A percentile compares a stretch with the other conserved stretches of the same genome.
phyloP scores from a whole-genome alignment of 495 filamentous ascomycete genomes.

The Penicillium herquei region DNA sequence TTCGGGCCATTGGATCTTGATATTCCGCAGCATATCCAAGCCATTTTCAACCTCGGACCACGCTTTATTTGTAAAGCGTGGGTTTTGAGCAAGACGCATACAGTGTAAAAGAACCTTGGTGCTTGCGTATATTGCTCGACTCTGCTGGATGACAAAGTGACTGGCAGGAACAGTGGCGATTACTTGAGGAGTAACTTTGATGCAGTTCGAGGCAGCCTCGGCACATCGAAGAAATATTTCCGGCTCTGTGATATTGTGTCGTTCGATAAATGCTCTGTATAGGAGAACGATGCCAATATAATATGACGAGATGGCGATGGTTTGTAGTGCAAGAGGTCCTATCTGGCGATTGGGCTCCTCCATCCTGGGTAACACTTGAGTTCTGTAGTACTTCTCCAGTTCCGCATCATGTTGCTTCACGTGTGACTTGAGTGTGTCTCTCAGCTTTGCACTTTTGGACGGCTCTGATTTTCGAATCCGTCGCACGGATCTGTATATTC shows the following conservation, averaged over 20 bases:
- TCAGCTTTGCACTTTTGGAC: conserved; percentile 1
- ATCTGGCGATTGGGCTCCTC: background rate
- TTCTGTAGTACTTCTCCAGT: conserved; percentile 10
- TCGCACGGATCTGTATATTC: conserved; percentile 11
- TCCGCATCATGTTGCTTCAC: conserved; percentile 10
- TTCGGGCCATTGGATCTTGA: conserved; percentile 17
- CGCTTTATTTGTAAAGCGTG: conserved; percentile 9
- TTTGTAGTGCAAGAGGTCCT: conserved; percentile 5
- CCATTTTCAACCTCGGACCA: conserved; percentile 12
- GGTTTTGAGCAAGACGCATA: conserved; percentile 12
- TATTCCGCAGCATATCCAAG: conserved; percentile 8
- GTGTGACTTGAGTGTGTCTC: conserved; percentile 5
- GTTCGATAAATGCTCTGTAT: conserved; percentile 12
- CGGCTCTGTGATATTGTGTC: conserved; percentile 5
- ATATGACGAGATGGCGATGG: conserved; percentile 11
- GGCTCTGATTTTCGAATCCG: conserved; percentile 8
- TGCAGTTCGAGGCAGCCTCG: conserved; percentile 14
- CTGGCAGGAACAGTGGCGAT: conserved; percentile 11
- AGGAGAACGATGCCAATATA: conserved; percentile 11
- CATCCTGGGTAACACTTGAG: conserved; percentile 9
- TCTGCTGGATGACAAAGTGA: conserved; percentile 14
- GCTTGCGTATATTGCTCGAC: conserved; percentile 11
- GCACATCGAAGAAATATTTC: conserved; percentile 10
- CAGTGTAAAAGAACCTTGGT: conserved; percentile 11
- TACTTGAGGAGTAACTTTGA: conserved; percentile 10